phyloP scores from a whole-genome alignment of 2,329 filamentous ascomycete genomes.

The Fusarium redolens region DNA sequence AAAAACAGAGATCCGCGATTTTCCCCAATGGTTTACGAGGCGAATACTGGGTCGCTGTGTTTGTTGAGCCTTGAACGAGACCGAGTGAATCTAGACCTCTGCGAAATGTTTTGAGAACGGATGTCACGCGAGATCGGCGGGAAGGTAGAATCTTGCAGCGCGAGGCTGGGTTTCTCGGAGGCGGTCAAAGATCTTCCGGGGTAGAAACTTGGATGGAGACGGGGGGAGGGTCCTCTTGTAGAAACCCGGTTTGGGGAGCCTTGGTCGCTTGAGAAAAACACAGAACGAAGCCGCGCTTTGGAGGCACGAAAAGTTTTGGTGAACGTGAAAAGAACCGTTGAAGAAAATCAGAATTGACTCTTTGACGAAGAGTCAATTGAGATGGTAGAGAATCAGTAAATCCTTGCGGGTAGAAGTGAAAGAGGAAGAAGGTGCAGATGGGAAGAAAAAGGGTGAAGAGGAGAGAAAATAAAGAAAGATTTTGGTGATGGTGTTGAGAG shows the following conservation, averaged over 20 bases:
- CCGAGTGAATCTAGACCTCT: background rate
- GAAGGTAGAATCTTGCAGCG: constrained; percentile 27
- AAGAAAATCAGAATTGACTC: constrained; percentile 19
- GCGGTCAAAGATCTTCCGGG: constrained; percentile 45
- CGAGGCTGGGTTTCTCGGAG: constrained; percentile 38
- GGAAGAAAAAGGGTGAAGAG: background rate
- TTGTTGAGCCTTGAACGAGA: background rate
- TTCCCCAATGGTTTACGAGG: constrained; percentile 11
- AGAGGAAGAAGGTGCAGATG: background rate
- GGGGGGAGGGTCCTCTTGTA: constrained; percentile 35
- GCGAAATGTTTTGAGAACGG: constrained; percentile 17
- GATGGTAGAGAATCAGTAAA: constrained; percentile 2
- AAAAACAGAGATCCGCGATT: constrained; percentile 19
- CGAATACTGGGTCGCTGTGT: background rate
- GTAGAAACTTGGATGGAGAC: constrained; percentile 35
- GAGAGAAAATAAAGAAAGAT: constrained; percentile 20
- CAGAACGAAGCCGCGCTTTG: background rate
- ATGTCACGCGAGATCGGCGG: constrained; percentile 41
- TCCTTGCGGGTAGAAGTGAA: constrained; percentile 16
- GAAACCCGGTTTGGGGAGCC: constrained; percentile 3
- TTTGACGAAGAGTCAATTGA: background rate
- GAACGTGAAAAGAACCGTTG: background rate
- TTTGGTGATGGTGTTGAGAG: constrained; percentile 37
- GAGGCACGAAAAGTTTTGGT: background rate
- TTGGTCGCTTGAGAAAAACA: background rate